A percentile compares a stretch with the other conserved stretches of the same genome.
phyloP scores from a whole-genome alignment of 2,329 filamentous ascomycete species.

The Mycosphaerella sp. region DNA sequence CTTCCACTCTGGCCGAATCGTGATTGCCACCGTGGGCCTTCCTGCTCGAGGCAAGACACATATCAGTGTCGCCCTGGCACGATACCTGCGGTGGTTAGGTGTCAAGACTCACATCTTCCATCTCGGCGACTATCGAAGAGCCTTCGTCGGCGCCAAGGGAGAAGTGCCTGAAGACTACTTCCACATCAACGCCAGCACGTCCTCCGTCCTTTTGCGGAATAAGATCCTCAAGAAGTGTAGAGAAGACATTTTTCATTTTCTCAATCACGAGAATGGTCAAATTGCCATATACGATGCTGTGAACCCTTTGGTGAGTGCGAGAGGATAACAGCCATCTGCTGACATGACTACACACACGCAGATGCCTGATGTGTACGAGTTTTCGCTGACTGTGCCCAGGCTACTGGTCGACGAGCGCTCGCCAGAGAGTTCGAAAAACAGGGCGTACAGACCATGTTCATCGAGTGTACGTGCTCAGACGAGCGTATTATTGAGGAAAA shows the following conservation, averaged over 20 bases:
- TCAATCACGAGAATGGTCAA: constrained; percentile 96
- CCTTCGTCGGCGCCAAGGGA: constrained; percentile 74
- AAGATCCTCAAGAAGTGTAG: constrained; percentile 97
- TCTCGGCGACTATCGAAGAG: constrained; percentile 89
- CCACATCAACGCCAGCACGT: constrained; percentile 86
- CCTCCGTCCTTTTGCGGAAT: constrained; percentile 87
- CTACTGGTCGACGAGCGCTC: constrained; percentile 70
- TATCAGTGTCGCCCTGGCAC: constrained; percentile 88
- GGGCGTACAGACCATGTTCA: constrained; percentile 91
- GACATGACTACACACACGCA: too few species aligned
- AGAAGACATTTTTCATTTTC: constrained; percentile 92
- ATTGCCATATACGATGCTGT: constrained; percentile 98
- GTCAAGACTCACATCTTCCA: constrained; percentile 99
- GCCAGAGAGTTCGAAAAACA: constrained; percentile 98
- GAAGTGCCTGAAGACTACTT: constrained; percentile 96
- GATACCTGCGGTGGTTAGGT: constrained; percentile 93
- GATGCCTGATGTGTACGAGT: neutral
- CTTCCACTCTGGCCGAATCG: constrained; percentile 95
- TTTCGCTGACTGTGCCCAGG: constrained; percentile 25
- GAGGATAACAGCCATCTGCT: neutral
- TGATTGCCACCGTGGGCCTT: constrained; percentile 92
- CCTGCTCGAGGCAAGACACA: constrained; percentile 97
- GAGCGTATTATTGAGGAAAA: constrained; percentile 93
- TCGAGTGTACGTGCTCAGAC: constrained; percentile 92
- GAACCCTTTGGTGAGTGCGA: constrained; percentile 58